Evolutionary conservation across 2,329 filamentous ascomycete species (phyloP).

Genomic region (Aspergillus sp.): DNA sequence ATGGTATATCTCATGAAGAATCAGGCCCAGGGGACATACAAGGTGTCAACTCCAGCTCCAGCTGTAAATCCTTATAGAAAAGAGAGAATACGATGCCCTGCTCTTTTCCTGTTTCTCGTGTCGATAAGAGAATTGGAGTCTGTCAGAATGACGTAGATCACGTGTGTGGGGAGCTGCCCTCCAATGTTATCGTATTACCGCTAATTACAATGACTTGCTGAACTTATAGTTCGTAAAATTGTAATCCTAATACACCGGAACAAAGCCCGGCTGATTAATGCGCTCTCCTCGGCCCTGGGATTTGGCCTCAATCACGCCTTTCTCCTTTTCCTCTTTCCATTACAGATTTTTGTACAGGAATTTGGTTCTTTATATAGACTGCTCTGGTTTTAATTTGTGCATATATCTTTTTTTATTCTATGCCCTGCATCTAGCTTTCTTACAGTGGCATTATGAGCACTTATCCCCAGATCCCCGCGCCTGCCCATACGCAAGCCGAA

Average conservation of each 20-base stretch:
- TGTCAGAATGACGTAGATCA: conserved; percentile 15
- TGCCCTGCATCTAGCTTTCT: neutral
- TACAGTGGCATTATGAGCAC: conserved; percentile 19
- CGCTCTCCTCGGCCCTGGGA: neutral
- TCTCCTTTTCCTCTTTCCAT: neutral
- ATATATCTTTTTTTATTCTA: neutral
- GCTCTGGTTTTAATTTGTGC: neutral
- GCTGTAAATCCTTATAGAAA: no score
- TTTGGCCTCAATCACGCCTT: neutral
- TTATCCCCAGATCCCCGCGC: conserved; percentile 45
- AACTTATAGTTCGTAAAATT: neutral
- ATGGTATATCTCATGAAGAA: no score
- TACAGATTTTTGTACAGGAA: neutral
- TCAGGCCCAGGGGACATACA: no score
- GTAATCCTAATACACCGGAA: conserved; percentile 2
- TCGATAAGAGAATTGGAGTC: neutral
- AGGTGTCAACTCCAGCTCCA: no score
- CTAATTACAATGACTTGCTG: neutral
- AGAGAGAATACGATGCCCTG: neutral
- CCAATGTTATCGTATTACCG: conserved; percentile 8
- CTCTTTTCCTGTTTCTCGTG: neutral
- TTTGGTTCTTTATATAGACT: neutral
- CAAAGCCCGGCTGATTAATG: conserved; percentile 2
- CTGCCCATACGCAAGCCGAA: conserved; percentile 53
- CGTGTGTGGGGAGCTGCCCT: conserved; percentile 22